These are phyloP conservation scores for Pythium utonaiense DNA, from an alignment of 352 stramenopile species.

Conservation along the genomic window DNA sequence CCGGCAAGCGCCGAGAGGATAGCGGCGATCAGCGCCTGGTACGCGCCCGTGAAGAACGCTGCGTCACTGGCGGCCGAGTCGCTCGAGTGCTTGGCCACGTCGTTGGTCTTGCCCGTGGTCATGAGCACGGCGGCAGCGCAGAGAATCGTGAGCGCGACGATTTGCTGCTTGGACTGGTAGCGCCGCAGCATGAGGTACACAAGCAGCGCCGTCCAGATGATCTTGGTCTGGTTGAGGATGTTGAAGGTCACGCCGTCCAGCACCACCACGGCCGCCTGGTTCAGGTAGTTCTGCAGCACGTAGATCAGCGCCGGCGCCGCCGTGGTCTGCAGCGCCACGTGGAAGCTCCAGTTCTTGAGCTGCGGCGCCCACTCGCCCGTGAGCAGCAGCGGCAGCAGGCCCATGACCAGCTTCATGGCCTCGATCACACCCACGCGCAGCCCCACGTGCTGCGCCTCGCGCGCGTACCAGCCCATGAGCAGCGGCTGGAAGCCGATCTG, in stretches of 20 bases:
- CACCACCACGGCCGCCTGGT: conserved; percentile 69
- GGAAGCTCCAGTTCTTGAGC: conserved; percentile 64
- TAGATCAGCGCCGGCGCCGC: conserved; percentile 75
- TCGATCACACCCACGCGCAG: conserved; percentile 76
- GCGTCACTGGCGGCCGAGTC: conserved; percentile 28
- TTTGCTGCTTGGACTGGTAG: conserved; percentile 66
- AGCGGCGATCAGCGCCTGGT: conserved; percentile 65
- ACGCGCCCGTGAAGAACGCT: conserved; percentile 60
- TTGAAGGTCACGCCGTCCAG: conserved; percentile 84
- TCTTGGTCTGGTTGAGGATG: conserved; percentile 87
- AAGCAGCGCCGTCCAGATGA: conserved; percentile 82
- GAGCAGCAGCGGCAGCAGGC: conserved; percentile 52
- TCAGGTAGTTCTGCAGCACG: conserved; percentile 80
- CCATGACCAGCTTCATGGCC: conserved; percentile 65
- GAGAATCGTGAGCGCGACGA: conserved; percentile 65
- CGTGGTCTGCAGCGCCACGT: conserved; percentile 56
- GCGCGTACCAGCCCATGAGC: conserved; percentile 74
- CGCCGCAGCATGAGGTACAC: conserved; percentile 75
- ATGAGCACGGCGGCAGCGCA: conserved; percentile 74
- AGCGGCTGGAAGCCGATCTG: conserved; percentile 78
- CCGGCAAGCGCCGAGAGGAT: conserved; percentile 70
- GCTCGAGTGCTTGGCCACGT: not conserved
- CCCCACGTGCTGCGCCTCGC: conserved; percentile 51
- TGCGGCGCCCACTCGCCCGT: conserved; percentile 43
- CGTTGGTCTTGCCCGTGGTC: conserved; percentile 36